Evolutionary conservation across 2,329 filamentous ascomycete genomes (phyloP), one percentile per base, ranked within the genome.

Genomic region (Lachnellula occidentalis): DNA sequence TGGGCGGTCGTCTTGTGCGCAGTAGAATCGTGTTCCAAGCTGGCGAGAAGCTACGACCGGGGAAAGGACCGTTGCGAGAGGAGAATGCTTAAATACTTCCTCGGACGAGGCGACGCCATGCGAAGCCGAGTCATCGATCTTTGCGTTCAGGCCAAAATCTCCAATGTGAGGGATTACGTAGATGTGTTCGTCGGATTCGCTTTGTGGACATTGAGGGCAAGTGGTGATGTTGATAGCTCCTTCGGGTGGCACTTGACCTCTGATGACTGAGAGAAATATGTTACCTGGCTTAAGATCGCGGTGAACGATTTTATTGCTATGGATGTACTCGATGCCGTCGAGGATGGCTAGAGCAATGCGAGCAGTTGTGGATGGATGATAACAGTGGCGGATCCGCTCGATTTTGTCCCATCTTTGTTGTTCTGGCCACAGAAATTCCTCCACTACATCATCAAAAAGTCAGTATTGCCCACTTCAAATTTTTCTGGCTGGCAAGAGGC

Each of bases 221-320:
- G 56, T 55, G 12, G 72, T 70, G 1, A 78, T 62, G 43, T 78
- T 70, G n/a, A 78, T 70, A 19, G 72, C 75, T 17, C 78, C 75
- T 4, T 74, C 67, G 1, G 72, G 49, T 48, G 70, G 45, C 64
- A 65, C 61, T 59, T 22, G 58, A 2, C 68, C 65, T 4, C 63
- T 68, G 17, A 73, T 68, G n/a, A 76, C 65, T 2, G 78, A 79
- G 0, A 88, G 71, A 67, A 88, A 86, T 27, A 88, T 80, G 60
- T 88, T 88, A 3, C 79, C 81, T 0, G 85, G 85, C 62, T 88
- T 88, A 21, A 88, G 72, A 63, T 88, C 85, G 9, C 84, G 79
- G 62, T 88, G 85, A 0, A 86, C 76, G 47, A 87, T 78, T 5
- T 76, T 75, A 55, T 81, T 75, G 0, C 73, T 70, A 61, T 88